Percentiles rank a stretch among this genome's conserved stretches.
These are phyloP conservation scores for Termitomyces sp. DNA, from an alignment of 768 basidiomycete genomes.

Conservation along the genomic window DNA sequence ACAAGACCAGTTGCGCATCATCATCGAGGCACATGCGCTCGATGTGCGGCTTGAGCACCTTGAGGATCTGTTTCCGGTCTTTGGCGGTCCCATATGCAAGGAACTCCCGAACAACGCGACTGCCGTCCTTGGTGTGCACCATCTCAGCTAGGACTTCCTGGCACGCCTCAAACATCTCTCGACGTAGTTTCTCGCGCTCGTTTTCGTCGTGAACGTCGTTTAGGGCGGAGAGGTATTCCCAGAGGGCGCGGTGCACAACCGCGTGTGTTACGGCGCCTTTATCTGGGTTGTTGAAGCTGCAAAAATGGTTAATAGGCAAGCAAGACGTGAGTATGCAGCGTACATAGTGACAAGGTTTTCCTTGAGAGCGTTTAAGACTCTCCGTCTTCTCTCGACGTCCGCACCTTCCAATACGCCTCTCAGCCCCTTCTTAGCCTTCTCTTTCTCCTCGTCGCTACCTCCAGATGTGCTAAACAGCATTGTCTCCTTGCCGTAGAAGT, in stretches of 20 bases:
- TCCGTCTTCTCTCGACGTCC: conserved; percentile 60
- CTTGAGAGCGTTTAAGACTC: conserved; percentile 66
- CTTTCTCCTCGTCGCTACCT: conserved; percentile 62
- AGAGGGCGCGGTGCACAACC: conserved; percentile 81
- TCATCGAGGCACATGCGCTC: conserved; percentile 86
- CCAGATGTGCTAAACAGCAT: conserved; percentile 58
- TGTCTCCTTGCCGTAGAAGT: conserved; percentile 91
- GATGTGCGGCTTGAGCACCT: conserved; percentile 85
- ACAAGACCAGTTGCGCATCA: conserved; percentile 86
- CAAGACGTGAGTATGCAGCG: conserved; percentile 20
- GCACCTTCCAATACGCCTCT: conserved; percentile 62
- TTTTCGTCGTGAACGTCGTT: conserved; percentile 53
- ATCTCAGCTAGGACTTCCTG: conserved; percentile 87
- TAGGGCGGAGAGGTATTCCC: conserved; percentile 77
- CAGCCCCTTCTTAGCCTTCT: conserved; percentile 62
- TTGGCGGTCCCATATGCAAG: conserved; percentile 82
- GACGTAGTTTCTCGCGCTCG: conserved; percentile 69
- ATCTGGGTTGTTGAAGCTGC: conserved; percentile 87
- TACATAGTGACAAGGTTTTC: conserved; percentile 77
- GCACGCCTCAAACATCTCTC: conserved; percentile 84
- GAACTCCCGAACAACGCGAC: conserved; percentile 81
- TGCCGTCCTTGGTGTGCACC: conserved; percentile 92
- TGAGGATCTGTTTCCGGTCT: conserved; percentile 91
- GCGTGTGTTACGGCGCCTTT: conserved; percentile 87
- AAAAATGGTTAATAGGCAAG: neutral